These are phyloP conservation scores for Lepraria neglecta DNA, from an alignment of 495 filamentous ascomycete species.

Conservation along the genomic window DNA sequence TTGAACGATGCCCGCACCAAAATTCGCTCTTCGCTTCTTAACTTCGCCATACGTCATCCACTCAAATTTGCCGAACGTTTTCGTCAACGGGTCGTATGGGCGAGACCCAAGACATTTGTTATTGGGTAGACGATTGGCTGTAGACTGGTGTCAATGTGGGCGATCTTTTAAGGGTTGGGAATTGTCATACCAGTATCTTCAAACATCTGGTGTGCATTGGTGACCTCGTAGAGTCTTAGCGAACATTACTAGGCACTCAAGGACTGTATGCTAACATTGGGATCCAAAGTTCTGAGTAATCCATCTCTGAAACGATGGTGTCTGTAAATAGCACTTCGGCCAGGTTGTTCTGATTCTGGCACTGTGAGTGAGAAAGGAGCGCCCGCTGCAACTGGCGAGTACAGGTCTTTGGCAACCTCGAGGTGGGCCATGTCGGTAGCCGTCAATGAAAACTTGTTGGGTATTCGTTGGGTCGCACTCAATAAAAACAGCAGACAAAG, in stretches of 20 bases:
- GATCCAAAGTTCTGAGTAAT: conserved; percentile 67
- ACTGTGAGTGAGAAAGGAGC: conserved; percentile 55
- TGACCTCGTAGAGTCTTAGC: conserved; percentile 37
- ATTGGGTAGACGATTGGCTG: conserved; percentile 53
- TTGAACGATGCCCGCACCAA: conserved; percentile 82
- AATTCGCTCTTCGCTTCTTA: conserved; percentile 69
- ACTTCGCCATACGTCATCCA: conserved; percentile 83
- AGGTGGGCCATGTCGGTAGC: conserved; percentile 30
- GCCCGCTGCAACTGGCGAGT: conserved; percentile 40
- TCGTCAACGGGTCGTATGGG: conserved; percentile 67
- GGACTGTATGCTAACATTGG: conserved; percentile 46
- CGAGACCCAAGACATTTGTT: conserved; percentile 71
- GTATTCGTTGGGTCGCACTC: too few relatives aligned
- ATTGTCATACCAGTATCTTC: conserved; percentile 51
- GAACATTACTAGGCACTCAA: not conserved
- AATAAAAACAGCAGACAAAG: not conserved
- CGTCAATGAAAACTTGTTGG: not conserved
- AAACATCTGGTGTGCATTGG: conserved; percentile 76
- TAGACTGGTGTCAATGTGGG: conserved; percentile 14
- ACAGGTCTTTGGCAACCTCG: conserved; percentile 40
- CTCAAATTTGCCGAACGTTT: conserved; percentile 68
- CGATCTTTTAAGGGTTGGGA: conserved; percentile 1
- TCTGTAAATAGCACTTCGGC: conserved; percentile 70
- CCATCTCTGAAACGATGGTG: conserved; percentile 71
- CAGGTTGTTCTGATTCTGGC: conserved; percentile 65